Conservation (phyloP, 345 rosid genomes). For the Brassica juncea region DNA sequence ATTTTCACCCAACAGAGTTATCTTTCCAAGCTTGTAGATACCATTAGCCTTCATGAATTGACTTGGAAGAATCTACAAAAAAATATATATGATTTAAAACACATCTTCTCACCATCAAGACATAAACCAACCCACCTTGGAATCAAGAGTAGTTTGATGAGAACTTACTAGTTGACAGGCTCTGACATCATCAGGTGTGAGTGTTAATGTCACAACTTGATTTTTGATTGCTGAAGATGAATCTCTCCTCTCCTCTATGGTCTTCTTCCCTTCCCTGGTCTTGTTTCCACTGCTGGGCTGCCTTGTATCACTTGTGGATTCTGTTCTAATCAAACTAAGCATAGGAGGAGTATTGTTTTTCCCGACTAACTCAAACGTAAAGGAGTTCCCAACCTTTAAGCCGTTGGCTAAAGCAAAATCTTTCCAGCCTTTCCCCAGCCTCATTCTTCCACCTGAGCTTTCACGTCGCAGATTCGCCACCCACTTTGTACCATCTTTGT, state of each 20-base stretch:
- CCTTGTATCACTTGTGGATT: background rate
- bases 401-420: background rate
- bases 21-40: conserved; percentile 11
- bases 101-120: background rate
- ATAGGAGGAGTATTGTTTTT: conserved; percentile 1
- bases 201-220: background rate
- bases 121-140: background rate
- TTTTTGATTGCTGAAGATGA: background rate
- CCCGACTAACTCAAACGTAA: background rate
- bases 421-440: background rate
- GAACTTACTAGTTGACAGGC: conserved; percentile 8
- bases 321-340: background rate
- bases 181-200: conserved; percentile 8
- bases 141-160: background rate
- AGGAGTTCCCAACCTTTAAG: background rate
- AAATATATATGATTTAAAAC: background rate
- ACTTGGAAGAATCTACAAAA: conserved; percentile 15
- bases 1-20: background rate
- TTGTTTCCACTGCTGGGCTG: background rate
- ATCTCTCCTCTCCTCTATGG: background rate
- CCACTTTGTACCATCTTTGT: background rate
- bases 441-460: background rate
- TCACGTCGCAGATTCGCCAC: background rate
- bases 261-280: background rate
- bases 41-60: background rate